phyloP scores from a whole-genome alignment of 2,329 filamentous ascomycete species.

The Pestalotiopsis sp. region DNA sequence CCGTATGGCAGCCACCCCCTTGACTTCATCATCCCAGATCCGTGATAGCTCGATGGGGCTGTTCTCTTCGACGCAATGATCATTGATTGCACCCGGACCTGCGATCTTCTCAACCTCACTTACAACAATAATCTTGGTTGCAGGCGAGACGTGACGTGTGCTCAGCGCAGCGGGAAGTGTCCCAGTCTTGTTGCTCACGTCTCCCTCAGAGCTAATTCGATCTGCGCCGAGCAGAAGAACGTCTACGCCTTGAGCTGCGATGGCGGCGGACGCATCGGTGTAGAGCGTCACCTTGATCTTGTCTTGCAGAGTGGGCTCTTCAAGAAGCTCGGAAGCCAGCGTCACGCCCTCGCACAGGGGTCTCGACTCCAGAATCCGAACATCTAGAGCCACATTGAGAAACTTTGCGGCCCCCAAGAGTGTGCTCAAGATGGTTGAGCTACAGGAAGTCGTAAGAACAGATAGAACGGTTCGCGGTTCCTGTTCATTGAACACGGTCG shows the following conservation, averaged over 20 bases:
- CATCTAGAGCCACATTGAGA: conserved; percentile 44
- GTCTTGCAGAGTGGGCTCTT: conserved; percentile 26
- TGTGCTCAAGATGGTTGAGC: conserved; percentile 59
- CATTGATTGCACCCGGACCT: conserved; percentile 42
- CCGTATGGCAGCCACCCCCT: conserved; percentile 21
- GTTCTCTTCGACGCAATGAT: conserved; percentile 53
- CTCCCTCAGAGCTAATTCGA: conserved; percentile 57
- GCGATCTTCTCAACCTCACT: conserved; percentile 66
- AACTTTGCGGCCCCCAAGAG: conserved; percentile 44
- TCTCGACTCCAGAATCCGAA: conserved; percentile 68
- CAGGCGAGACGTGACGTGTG: conserved; percentile 49
- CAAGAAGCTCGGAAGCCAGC: conserved; percentile 47
- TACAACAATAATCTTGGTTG: conserved; percentile 54
- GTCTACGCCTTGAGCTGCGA: conserved; percentile 55
- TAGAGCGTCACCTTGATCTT: conserved; percentile 47
- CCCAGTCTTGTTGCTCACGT: conserved; percentile 69
- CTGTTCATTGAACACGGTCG: conserved; percentile 16
- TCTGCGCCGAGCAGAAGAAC: conserved; percentile 67
- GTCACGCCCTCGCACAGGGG: conserved; percentile 67
- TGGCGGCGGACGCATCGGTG: conserved; percentile 61
- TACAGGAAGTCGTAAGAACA: conserved; percentile 64
- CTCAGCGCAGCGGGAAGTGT: conserved; percentile 61
- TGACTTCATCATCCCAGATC: conserved; percentile 44
- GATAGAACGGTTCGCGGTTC: conserved; percentile 35
- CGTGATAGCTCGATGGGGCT: conserved; percentile 50